A percentile compares a stretch with the other conserved stretches of the same genome.
Conservation (phyloP, 257 asterid genomes). For the Solanum pennellii region DNA sequence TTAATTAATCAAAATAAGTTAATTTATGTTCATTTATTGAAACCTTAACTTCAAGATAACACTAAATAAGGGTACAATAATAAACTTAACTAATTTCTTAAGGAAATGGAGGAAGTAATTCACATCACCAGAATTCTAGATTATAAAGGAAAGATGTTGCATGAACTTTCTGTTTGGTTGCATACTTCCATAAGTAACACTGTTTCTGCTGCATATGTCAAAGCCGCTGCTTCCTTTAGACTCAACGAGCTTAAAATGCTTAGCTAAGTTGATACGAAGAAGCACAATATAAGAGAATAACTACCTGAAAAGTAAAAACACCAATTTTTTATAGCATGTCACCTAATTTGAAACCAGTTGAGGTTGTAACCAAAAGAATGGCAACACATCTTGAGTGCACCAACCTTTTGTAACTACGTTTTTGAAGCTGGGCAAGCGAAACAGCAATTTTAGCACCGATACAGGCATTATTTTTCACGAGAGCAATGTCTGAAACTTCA, state of each 20-base stretch:
- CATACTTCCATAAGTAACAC: neutral
- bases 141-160: neutral
- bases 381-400: neutral
- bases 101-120: neutral
- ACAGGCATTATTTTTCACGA: constrained; percentile 77
- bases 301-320: neutral
- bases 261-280: neutral
- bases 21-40: neutral
- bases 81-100: neutral
- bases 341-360: neutral
- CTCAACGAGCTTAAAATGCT: neutral
- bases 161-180: neutral
- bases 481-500: constrained; percentile 55
- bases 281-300: neutral
- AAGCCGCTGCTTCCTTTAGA: neutral
- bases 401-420: neutral
- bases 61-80: neutral
- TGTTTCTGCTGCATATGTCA: neutral
- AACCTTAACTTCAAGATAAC: neutral
- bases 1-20: neutral
- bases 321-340: neutral
- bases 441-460: constrained; percentile 78
- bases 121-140: neutral
- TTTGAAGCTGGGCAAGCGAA: constrained; percentile 51
- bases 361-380: neutral